Percentiles rank a stretch among this genome's conserved stretches.
Evolutionary conservation across 1,284 basidiomycete species (phyloP).

Genomic region (Ustilago bromivora): DNA sequence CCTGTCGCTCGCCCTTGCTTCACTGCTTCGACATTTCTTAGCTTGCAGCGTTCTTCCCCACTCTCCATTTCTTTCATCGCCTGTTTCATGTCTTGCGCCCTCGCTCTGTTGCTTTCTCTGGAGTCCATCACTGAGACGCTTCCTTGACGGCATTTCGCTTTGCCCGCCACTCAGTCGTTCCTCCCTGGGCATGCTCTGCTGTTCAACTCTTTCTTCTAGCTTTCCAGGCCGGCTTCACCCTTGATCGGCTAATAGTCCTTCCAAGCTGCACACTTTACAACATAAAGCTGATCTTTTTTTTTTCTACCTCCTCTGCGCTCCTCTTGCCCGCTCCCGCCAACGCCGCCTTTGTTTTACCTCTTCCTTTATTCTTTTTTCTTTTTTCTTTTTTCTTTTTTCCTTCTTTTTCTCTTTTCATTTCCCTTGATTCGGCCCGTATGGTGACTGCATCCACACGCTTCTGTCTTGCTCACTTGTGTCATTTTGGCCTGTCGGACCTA

Average conservation of each 20-base stretch:
- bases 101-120: background rate
- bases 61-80: background rate
- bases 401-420: conserved; percentile 4
- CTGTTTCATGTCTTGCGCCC: background rate
- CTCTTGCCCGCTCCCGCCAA: conserved; percentile 4
- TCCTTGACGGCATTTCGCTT: background rate
- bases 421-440: conserved; percentile 4
- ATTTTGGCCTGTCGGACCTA: conserved; percentile 6
- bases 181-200: background rate
- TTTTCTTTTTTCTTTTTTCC: conserved; percentile 3
- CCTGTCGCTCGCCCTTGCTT: background rate
- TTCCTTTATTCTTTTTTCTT: background rate
- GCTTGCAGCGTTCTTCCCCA: background rate
- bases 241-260: conserved; percentile 3
- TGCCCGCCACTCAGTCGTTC: background rate
- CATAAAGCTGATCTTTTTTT: conserved; percentile 12
- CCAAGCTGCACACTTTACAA: background rate
- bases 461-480: background rate
- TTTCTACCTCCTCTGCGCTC: conserved; percentile 1
- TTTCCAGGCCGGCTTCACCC: background rate
- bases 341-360: background rate
- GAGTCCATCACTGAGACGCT: background rate
- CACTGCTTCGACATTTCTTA: background rate
- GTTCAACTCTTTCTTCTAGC: background rate
- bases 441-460: conserved; percentile 2